Conservation (phyloP, 2,329 filamentous ascomycete species). For the Nothopassalora personata region DNA sequence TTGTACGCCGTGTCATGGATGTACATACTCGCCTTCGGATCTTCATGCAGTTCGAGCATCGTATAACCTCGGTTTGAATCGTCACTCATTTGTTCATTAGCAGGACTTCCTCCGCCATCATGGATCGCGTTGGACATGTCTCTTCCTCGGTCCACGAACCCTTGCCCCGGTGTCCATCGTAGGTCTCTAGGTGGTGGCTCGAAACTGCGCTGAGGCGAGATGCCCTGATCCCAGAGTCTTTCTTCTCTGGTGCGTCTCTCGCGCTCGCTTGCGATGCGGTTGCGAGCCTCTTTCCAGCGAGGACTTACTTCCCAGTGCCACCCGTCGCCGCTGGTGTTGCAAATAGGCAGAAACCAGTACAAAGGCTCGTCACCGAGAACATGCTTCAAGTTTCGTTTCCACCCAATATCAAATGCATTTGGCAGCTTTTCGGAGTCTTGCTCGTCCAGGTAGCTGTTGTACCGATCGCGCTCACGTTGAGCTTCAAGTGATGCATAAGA, state of each 20-base stretch:
- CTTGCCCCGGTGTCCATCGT: constrained; percentile 27
- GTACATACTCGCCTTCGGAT: too few species aligned
- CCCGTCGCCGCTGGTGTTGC: constrained; percentile 83
- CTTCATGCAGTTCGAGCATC: too few species aligned
- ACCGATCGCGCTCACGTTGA: constrained; percentile 60
- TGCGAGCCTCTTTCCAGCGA: constrained; percentile 68
- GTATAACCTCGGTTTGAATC: neutral
- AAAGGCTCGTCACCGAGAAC: constrained; percentile 70
- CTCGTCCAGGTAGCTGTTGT: constrained; percentile 81
- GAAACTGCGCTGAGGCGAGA: constrained; percentile 5
- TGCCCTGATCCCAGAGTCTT: constrained; percentile 12
- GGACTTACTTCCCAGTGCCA: constrained; percentile 88
- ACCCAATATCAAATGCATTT: constrained; percentile 88
- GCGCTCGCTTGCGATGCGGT: constrained; percentile 47
- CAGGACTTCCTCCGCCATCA: neutral
- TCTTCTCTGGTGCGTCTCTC: constrained; percentile 33
- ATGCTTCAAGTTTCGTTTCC: constrained; percentile 70
- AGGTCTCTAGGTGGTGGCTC: constrained; percentile 18
- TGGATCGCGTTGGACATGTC: neutral
- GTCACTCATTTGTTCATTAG: constrained; percentile 2
- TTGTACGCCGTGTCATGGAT: too few species aligned
- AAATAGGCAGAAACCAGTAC: constrained; percentile 75
- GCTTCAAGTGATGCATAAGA: constrained; percentile 56
- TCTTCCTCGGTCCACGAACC: constrained; percentile 35
- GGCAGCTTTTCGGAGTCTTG: constrained; percentile 82